phyloP scores from a whole-genome alignment of 2,329 filamentous ascomycete genomes.

The Alternaria arborescens region DNA sequence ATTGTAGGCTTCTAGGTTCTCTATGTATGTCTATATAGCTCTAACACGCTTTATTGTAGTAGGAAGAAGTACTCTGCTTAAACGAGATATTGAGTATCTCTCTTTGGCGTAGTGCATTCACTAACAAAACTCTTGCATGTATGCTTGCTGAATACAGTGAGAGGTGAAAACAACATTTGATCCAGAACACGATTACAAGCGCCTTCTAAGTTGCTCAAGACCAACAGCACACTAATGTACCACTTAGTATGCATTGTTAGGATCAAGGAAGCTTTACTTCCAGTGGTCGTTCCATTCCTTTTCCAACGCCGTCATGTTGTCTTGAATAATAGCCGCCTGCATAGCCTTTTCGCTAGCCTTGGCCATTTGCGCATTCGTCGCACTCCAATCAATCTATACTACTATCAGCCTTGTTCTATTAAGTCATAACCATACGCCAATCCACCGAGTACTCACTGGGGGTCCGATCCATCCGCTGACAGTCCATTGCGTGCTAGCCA shows the following conservation, averaged over 20 bases:
- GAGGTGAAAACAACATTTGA: not conserved
- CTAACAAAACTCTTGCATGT: not conserved
- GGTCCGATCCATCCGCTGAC: slow-evolving; percentile 8
- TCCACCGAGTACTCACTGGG: slow-evolving; percentile 10
- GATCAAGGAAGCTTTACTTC: not conserved
- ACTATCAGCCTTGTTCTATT: not conserved
- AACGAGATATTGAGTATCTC: too few relatives aligned
- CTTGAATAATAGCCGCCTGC: slow-evolving; percentile 23
- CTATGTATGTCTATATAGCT: too few relatives aligned
- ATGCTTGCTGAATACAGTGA: not conserved
- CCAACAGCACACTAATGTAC: not conserved
- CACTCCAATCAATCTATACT: slow-evolving; percentile 17
- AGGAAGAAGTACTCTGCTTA: too few relatives aligned
- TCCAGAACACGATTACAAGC: not conserved
- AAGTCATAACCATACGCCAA: not conserved
- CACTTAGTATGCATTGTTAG: not conserved
- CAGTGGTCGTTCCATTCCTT: slow-evolving; percentile 26
- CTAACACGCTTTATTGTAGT: too few relatives aligned
- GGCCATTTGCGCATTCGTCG: slow-evolving; percentile 19
- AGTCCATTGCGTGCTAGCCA: not conserved
- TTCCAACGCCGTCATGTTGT: slow-evolving; percentile 21
- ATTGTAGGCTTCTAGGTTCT: too few relatives aligned
- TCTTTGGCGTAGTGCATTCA: too few relatives aligned
- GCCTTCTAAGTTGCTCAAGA: not conserved
- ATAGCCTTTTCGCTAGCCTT: slow-evolving; percentile 19